Percentiles rank a stretch among this genome's conserved stretches.
Evolutionary conservation across 441 rosid species (phyloP).

Genomic region (Oxalis stricta): DNA sequence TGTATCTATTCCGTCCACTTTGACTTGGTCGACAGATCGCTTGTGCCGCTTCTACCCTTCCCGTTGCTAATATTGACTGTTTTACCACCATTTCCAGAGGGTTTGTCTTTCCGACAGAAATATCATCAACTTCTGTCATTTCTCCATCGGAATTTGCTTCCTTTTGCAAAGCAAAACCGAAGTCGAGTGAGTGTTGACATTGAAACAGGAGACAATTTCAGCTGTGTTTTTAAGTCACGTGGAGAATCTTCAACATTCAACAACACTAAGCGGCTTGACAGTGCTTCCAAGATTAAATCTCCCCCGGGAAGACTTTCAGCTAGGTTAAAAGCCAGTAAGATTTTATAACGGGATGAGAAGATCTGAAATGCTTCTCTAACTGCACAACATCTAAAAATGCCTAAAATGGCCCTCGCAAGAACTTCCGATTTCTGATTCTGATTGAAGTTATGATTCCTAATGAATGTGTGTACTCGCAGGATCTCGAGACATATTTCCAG

Average conservation of each 20-base stretch:
- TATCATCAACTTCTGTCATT: constrained; percentile 34
- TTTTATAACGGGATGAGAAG: constrained; percentile 69
- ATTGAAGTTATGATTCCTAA: constrained; percentile 45
- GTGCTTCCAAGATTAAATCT: constrained; percentile 59
- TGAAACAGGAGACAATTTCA: constrained; percentile 43
- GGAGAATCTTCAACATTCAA: constrained; percentile 22
- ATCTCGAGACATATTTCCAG: constrained; percentile 70
- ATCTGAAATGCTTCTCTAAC: constrained; percentile 60
- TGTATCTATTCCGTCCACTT: constrained; percentile 88
- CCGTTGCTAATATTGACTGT: constrained; percentile 52
- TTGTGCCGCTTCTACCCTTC: constrained; percentile 81
- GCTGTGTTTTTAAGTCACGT: constrained; percentile 30
- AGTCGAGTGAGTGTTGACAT: constrained; percentile 43
- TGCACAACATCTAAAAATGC: constrained; percentile 64
- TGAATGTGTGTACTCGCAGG: constrained; percentile 54
- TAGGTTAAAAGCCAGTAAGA: constrained; percentile 66
- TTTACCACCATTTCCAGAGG: constrained; percentile 65
- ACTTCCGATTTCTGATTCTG: constrained; percentile 54
- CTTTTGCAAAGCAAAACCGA: constrained; percentile 43
- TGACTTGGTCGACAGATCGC: constrained; percentile 87
- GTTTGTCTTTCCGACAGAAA: constrained; percentile 69
- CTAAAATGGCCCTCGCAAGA: constrained; percentile 60
- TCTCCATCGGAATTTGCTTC: constrained; percentile 30
- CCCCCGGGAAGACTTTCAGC: constrained; percentile 93
- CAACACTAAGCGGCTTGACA: constrained; percentile 43